phyloP scores from a whole-genome alignment of 1,139 yeast genomes.

The Debaryomyces sp. region DNA sequence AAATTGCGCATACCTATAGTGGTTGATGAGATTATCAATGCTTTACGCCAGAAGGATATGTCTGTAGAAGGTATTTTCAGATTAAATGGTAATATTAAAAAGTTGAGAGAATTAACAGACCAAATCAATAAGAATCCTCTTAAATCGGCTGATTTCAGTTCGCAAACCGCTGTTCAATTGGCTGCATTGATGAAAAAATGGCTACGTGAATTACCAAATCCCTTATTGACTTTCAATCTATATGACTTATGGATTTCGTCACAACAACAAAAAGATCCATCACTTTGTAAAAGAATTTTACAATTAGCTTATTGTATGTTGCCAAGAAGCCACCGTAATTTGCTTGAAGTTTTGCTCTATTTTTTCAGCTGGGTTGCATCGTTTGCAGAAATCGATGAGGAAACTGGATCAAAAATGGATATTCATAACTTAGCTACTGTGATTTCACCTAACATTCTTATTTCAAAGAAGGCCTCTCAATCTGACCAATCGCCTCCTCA shows the following conservation, averaged over 20 bases:
- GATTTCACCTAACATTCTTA: constrained; percentile 87
- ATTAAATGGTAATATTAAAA: constrained; percentile 91
- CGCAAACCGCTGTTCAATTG: constrained; percentile 86
- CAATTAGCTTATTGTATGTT: constrained; percentile 78
- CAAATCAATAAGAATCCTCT: constrained; percentile 76
- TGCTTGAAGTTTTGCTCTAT: constrained; percentile 81
- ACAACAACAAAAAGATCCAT: constrained; percentile 56
- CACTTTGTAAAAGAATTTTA: constrained; percentile 56
- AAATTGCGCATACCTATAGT: constrained; percentile 82
- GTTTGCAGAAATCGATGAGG: constrained; percentile 85
- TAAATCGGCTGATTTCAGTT: constrained; percentile 69
- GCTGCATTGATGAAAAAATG: constrained; percentile 94
- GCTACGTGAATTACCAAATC: constrained; percentile 90
- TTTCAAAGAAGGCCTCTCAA: constrained; percentile 43
- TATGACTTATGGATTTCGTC: constrained; percentile 83
- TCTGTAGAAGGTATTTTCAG: constrained; percentile 97
- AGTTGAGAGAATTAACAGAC: constrained; percentile 73
- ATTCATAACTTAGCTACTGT: constrained; percentile 94
- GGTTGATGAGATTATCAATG: constrained; percentile 81
- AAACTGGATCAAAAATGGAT: constrained; percentile 95
- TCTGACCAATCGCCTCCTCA: constrained; percentile 24
- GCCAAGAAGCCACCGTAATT: constrained; percentile 81
- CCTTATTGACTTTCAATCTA: constrained; percentile 75
- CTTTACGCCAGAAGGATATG: constrained; percentile 90
- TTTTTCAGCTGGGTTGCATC: constrained; percentile 97